Evolutionary conservation across 352 stramenopile species (phyloP).

Genomic region (Phytophthora quininea): DNA sequence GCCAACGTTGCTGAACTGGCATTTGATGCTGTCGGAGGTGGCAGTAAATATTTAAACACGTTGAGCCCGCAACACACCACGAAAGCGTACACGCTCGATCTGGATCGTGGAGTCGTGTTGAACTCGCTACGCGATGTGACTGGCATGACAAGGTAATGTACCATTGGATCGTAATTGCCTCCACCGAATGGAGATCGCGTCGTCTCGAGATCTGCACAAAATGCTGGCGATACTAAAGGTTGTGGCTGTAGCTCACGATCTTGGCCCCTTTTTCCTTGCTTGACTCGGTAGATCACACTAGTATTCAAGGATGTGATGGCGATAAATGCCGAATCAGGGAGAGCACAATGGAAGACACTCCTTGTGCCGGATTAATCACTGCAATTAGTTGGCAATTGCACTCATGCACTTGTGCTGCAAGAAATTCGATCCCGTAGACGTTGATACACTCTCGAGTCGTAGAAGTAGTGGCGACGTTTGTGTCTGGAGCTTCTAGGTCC

Average conservation of each 20-base stretch:
- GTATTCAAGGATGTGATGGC: slow-evolving; percentile 22
- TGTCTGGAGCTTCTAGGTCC: slow-evolving; percentile 1
- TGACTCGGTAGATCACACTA: slow-evolving; percentile 10
- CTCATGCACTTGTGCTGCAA: background rate
- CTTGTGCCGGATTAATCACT: slow-evolving; percentile 7
- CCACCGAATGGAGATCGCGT: slow-evolving; percentile 10
- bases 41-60: slow-evolving; percentile 43
- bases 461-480: slow-evolving; percentile 1
- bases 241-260: background rate
- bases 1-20: slow-evolving; percentile 2
- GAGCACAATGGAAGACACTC: slow-evolving; percentile 18
- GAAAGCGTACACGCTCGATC: slow-evolving; percentile 37
- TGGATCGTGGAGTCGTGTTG: background rate
- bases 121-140: background rate
- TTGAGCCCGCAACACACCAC: slow-evolving; percentile 38
- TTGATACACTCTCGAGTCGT: slow-evolving; percentile 22
- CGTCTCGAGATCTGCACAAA: slow-evolving; percentile 23
- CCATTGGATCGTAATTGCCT: background rate
- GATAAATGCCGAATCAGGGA: slow-evolving; percentile 34
- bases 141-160: slow-evolving; percentile 36
- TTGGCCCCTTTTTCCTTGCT: background rate
- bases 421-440: slow-evolving; percentile 19
- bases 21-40: background rate
- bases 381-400: slow-evolving; percentile 19
- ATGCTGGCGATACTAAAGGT: slow-evolving; percentile 10